Evolutionary conservation across 2,329 filamentous ascomycete genomes (phyloP), one percentile per base, ranked within the genome.

Genomic region (Ambrosiella xylebori): DNA sequence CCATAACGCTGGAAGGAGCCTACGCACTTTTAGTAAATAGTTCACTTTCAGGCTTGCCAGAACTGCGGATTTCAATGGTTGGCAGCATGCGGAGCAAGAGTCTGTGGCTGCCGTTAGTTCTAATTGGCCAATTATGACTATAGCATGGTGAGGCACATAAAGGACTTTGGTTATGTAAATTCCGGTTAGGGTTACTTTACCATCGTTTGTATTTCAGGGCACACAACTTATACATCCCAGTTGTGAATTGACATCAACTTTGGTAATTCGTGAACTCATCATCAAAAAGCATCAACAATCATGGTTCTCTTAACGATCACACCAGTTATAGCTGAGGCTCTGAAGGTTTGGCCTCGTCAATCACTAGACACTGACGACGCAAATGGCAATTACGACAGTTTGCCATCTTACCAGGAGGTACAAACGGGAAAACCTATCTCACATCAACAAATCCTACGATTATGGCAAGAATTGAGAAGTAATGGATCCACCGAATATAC

Each of bases 251-350:
- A 8, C 13, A 15, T 47, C 44, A 51, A 27, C 12, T 27, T 35
- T 27, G 27, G 47, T 15, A 54, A 41, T 44, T 39, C 13, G n/a
- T 41, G 8, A 51, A 17, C 8, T 54, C 37, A 39, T 40, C n/a
- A 54, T 27, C 15, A 9, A 41, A 40, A 13, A 8, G n/a, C 52
- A 41, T 11, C 7, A 12, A 15, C n/a, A 35, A 44, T 35, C 47
- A 91, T 91, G 86, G 85, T 90, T 15, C 74, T 86, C 49, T 79
- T 93, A 47, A 86, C 82, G n/a, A 84, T 88, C 75, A 90, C 85
- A 3, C 68, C 78, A 64, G 73, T 78, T 63, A 80, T 87, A 37
- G 79, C 84, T 70, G 79, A 80, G 67, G 84, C 77, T 0, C 65
- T 90, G 9, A 64, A 72, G 13, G 68, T 64, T 60, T 19, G 39